phyloP scores from a whole-genome alignment of 352 stramenopile genomes.

The Phytophthora colocasiae region DNA sequence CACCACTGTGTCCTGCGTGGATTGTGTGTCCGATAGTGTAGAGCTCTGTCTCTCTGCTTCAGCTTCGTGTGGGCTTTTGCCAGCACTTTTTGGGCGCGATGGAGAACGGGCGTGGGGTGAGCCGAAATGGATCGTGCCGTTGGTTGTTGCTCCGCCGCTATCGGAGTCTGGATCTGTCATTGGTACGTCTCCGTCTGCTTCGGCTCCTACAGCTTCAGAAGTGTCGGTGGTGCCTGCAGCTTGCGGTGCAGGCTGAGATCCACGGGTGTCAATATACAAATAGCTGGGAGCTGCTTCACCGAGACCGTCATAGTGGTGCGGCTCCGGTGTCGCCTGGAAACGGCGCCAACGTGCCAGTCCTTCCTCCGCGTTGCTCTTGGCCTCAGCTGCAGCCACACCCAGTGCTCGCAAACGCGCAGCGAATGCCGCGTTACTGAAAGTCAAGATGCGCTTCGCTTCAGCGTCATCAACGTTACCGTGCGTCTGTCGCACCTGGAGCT shows the following conservation, averaged over 20 bases:
- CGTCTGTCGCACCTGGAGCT: constrained; percentile 50
- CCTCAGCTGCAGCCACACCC: constrained; percentile 25
- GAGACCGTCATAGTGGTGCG: constrained; percentile 36
- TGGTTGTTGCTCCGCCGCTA: constrained; percentile 10
- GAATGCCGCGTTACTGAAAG: constrained; percentile 34
- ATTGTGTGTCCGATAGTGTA: too few relatives aligned
- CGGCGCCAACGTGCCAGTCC: constrained; percentile 38
- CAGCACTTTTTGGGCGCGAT: constrained; percentile 16
- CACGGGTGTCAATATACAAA: constrained; percentile 63
- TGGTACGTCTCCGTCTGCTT: constrained; percentile 39
- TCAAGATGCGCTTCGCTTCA: constrained; percentile 28
- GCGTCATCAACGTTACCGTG: constrained; percentile 27
- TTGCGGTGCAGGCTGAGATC: constrained; percentile 20
- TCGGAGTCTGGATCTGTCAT: constrained; percentile 40
- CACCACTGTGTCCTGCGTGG: constrained; percentile 17
- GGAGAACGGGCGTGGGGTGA: constrained; percentile 1
- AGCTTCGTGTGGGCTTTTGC: constrained; percentile 30
- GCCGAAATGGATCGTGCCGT: background rate
- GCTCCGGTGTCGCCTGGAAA: constrained; percentile 31
- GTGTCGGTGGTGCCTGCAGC: background rate
- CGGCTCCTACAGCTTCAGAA: constrained; percentile 8
- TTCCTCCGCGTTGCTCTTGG: constrained; percentile 27
- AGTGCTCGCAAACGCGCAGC: constrained; percentile 37
- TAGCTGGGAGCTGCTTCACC: constrained; percentile 53
- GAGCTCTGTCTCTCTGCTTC: constrained; percentile 1